Conservation (phyloP, 768 basidiomycete genomes). For the Serendipita vermifera region DNA sequence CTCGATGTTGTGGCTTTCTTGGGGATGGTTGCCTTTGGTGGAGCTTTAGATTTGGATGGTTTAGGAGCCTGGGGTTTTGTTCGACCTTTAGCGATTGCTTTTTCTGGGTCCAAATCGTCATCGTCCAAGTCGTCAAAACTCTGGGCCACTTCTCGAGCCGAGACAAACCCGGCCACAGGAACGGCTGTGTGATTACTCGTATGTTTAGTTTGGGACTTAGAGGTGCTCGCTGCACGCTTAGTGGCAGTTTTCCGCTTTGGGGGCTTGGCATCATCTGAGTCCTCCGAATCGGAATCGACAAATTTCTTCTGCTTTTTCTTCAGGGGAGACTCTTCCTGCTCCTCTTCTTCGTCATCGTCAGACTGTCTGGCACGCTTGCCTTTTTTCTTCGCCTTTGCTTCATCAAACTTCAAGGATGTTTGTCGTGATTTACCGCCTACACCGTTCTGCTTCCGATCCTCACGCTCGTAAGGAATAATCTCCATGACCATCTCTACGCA, state of each 20-base stretch:
- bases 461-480: constrained; percentile 55
- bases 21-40: constrained; percentile 14
- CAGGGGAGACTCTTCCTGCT: constrained; percentile 44
- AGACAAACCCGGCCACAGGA: constrained; percentile 24
- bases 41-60: background rate
- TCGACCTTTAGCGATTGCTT: constrained; percentile 15
- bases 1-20: background rate
- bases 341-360: constrained; percentile 53
- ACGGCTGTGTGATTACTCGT: constrained; percentile 18
- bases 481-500: constrained; percentile 74
- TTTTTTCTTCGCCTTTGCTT: constrained; percentile 18
- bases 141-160: constrained; percentile 27
- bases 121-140: constrained; percentile 41
- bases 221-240: constrained; percentile 13
- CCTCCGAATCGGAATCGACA: constrained; percentile 23
- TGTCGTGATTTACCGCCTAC: background rate
- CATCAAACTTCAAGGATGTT: background rate
- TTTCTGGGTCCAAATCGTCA: constrained; percentile 39
- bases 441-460: constrained; percentile 31
- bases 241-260: constrained; percentile 29
- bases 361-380: constrained; percentile 37
- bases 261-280: constrained; percentile 32
- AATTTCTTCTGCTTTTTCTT: constrained; percentile 44
- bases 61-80: constrained; percentile 9
- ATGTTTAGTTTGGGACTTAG: constrained; percentile 20